Evolutionary conservation across 2,329 filamentous ascomycete species (phyloP).

Genomic region (Arthrobotrys sphaeroides): DNA sequence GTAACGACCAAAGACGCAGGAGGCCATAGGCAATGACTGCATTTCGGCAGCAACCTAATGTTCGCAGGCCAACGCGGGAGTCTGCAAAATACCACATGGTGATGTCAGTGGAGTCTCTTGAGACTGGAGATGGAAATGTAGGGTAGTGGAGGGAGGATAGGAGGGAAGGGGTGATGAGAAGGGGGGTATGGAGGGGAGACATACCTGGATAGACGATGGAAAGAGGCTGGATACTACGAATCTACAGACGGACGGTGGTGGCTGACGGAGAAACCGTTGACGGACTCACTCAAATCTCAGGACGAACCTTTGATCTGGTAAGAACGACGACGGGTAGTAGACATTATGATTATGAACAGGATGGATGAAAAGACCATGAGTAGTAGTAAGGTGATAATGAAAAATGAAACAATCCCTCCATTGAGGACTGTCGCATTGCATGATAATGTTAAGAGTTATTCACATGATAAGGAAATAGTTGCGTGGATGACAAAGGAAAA

Average conservation of each 20-base stretch:
- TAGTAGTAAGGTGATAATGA: no score
- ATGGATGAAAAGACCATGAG: not conserved
- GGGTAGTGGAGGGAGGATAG: not conserved
- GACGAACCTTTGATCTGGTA: not conserved
- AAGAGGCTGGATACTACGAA: not conserved
- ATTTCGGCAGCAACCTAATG: not conserved
- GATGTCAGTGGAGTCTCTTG: not conserved
- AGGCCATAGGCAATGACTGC: not conserved
- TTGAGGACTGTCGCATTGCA: slow-evolving; percentile 44
- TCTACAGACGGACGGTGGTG: not conserved
- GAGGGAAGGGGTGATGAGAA: not conserved
- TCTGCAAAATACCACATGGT: slow-evolving; percentile 32
- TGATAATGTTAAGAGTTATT: slow-evolving; percentile 5
- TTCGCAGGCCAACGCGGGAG: slow-evolving; percentile 7
- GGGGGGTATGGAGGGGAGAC: not conserved
- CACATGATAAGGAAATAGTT: slow-evolving; percentile 10
- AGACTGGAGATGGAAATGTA: not conserved
- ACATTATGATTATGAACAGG: slow-evolving; percentile 29
- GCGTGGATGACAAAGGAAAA: slow-evolving; percentile 13
- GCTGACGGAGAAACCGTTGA: not conserved
- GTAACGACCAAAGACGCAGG: slow-evolving; percentile 1
- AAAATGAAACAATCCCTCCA: slow-evolving; percentile 48
- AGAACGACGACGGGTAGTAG: slow-evolving; percentile 5
- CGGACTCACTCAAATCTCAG: not conserved
- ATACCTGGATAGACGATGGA: not conserved